Evolutionary conservation across 495 filamentous ascomycete genomes (phyloP).

Genomic region (Lophiostoma macrostomum): DNA sequence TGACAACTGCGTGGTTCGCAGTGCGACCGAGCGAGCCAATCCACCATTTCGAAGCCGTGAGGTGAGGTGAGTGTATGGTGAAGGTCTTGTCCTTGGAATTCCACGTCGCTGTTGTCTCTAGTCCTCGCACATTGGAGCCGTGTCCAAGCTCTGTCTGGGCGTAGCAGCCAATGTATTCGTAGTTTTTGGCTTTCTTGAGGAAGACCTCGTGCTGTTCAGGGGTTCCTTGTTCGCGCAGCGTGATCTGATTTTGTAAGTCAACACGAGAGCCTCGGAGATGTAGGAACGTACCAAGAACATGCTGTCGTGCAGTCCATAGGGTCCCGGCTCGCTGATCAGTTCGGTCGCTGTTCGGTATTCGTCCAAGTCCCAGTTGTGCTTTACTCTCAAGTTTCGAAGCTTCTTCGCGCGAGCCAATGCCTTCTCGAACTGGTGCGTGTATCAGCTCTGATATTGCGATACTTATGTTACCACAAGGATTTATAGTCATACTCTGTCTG

Average conservation of each 20-base stretch:
- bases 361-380: constrained; percentile 61
- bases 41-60: constrained; percentile 77
- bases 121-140: constrained; percentile 68
- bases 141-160: constrained; percentile 75
- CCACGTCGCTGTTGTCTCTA: constrained; percentile 73
- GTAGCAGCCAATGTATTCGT: constrained; percentile 71
- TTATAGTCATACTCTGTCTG: too few species aligned
- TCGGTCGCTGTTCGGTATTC: constrained; percentile 59
- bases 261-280: not conserved
- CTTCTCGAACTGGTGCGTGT: constrained; percentile 57
- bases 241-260: constrained; percentile 40
- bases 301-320: constrained; percentile 63
- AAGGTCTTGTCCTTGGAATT: constrained; percentile 65
- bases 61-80: constrained; percentile 61
- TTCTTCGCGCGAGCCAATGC: constrained; percentile 63
- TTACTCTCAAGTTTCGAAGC: constrained; percentile 58
- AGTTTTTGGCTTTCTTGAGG: constrained; percentile 59
- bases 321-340: constrained; percentile 63
- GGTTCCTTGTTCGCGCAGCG: constrained; percentile 66
- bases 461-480: too few species aligned
- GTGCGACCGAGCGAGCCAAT: constrained; percentile 69
- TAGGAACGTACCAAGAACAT: constrained; percentile 62
- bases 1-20: constrained; percentile 71
- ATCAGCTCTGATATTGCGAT: too few species aligned
- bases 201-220: constrained; percentile 68